A percentile compares a stretch with the other conserved stretches of the same genome.
Conservation (phyloP, 192 early-diverging fungal species). For the Chytriomyces hyalinus region DNA sequence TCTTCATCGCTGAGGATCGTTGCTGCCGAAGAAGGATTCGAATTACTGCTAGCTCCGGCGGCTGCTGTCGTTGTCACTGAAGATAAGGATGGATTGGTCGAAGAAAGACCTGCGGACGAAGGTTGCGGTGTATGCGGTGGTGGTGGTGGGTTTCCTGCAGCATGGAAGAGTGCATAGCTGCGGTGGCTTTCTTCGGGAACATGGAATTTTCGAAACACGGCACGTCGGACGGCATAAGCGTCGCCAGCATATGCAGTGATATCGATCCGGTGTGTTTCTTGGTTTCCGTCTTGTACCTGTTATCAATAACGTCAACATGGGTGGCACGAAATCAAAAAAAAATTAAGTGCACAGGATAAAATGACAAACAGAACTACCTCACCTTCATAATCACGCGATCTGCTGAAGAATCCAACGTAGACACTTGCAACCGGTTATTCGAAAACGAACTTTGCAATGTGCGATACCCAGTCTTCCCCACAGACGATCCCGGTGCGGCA, state of each 20-base stretch:
- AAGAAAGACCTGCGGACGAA: conserved; percentile 1
- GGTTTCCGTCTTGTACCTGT: conserved; percentile 28
- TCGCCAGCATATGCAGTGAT: conserved; percentile 71
- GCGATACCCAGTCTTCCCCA: neutral
- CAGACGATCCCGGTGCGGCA: neutral
- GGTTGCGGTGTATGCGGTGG: conserved; percentile 8
- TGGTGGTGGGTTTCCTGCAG: neutral
- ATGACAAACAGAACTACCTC: neutral
- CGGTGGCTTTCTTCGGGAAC: conserved; percentile 52
- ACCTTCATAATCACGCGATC: conserved; percentile 24
- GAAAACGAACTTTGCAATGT: neutral
- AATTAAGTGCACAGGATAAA: neutral
- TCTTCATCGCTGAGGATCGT: conserved; percentile 67
- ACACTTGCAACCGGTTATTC: conserved; percentile 3
- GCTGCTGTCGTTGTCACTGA: neutral
- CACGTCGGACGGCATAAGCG: conserved; percentile 69
- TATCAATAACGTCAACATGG: conserved; percentile 6
- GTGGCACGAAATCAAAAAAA: neutral
- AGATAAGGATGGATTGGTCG: neutral
- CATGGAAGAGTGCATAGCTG: conserved; percentile 41
- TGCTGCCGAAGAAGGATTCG: no score
- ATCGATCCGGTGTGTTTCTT: conserved; percentile 75
- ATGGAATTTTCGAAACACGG: conserved; percentile 82
- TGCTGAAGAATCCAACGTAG: neutral
- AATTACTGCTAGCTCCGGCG: no score